Base-by-base conservation (phyloP, 192 early-diverging fungal species). In the Entomortierella lignicola region DNA sequence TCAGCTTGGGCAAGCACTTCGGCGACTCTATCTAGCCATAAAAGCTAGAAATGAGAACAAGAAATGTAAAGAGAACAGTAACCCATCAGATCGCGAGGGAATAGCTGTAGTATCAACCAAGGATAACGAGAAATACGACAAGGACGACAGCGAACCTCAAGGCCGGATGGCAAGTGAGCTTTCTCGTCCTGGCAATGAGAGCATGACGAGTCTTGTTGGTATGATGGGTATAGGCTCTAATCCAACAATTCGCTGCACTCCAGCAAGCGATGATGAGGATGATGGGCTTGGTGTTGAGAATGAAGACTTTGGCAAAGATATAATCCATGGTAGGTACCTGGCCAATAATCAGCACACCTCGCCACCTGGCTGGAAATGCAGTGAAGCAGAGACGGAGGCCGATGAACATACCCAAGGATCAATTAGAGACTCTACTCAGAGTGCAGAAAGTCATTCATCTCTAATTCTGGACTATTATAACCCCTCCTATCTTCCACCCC, bases 171-270 rank as follows among this genome's bases (percentile, higher is more conserved):
- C 74, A 4, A 44, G 57, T 20, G 74, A 79, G 20, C 54, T 41
- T 15, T 39, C 48, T 10, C 34, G 62, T 2, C 7, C 29, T 11
- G 26, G 31, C 11, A 39, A 52, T 8, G 61, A 60, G 7, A 69
- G 67, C 25, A 53, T 69, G 17, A 59, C 74, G 23, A 69, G 61
- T 21, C 51, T 79, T 15, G 55, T 79, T 2, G 74, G 74, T 0
- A 79, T 69, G 74, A 79, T 79, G 67, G 67, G 74, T 8, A 69
- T 69, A 47, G 62, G 67, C 15, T 56, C 66, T 18, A 79, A 79
- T 20, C 74, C 74, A 2, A 69, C 44, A 21, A 70, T 69, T 8
- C 56, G 34, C 7, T 69, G 56, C 25, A 69, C 61, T 2, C 62
- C 74, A 26, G 66, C 74, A 0, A 69, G 62, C 37, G 74, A 79